These are phyloP conservation scores for Cudoniella acicularis DNA, from an alignment of 495 filamentous ascomycete genomes.

Conservation along the genomic window DNA sequence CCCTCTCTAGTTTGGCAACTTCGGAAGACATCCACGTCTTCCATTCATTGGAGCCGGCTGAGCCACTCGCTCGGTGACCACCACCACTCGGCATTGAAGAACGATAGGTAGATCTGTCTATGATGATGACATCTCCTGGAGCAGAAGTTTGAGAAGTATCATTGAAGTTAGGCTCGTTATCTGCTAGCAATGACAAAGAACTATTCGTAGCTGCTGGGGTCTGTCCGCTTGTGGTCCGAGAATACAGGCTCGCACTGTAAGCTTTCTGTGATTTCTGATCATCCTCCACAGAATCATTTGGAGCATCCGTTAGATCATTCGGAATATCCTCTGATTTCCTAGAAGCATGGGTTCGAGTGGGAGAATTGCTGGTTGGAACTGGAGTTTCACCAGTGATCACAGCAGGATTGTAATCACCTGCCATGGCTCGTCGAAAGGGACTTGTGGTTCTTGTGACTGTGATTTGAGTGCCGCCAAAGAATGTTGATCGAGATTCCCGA, in stretches of 20 bases:
- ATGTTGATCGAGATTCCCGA: constrained; percentile 28
- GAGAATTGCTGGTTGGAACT: constrained; percentile 25
- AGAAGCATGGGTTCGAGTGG: constrained; percentile 22
- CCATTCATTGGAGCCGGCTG: constrained; percentile 48
- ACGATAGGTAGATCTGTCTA: constrained; percentile 36
- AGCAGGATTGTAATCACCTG: constrained; percentile 27
- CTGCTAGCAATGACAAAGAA: constrained; percentile 4
- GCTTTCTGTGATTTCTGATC: constrained; percentile 21
- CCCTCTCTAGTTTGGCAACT: constrained; percentile 42
- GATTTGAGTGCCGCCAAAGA: constrained; percentile 17
- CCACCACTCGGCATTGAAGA: constrained; percentile 10
- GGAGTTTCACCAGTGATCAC: neutral
- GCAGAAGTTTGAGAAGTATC: constrained; percentile 19
- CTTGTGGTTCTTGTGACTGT: constrained; percentile 39
- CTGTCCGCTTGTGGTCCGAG: constrained; percentile 47
- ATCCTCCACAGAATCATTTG: neutral
- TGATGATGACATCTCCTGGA: constrained; percentile 44
- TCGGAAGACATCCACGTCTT: constrained; percentile 50
- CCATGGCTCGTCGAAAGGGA: constrained; percentile 51
- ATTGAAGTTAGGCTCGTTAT: constrained; percentile 8
- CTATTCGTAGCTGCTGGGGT: constrained; percentile 28
- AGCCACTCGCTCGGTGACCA: constrained; percentile 34
- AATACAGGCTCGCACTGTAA: constrained; percentile 50
- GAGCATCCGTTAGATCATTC: too few relatives aligned
- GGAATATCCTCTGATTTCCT: neutral